Evolutionary conservation across 2,329 filamentous ascomycete species (phyloP).

Genomic region (Scedosporium apiospermum): DNA sequence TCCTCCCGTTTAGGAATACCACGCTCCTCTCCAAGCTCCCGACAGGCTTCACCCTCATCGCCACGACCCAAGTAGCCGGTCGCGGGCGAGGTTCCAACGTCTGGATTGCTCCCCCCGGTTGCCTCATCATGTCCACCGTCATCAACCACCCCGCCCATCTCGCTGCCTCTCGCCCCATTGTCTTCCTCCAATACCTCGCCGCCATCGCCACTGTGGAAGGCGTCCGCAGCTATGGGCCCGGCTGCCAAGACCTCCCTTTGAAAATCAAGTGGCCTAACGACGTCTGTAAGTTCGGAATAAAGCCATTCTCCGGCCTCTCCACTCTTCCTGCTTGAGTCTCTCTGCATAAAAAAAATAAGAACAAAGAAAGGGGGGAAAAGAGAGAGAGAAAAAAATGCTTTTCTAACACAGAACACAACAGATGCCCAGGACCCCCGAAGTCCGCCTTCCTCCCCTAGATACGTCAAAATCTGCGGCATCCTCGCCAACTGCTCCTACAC

Average conservation of each 20-base stretch:
- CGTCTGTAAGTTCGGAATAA: constrained; percentile 49
- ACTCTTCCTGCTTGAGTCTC: constrained; percentile 9
- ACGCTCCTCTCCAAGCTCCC: constrained; percentile 67
- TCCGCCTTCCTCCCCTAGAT: constrained; percentile 36
- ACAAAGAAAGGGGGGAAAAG: background rate
- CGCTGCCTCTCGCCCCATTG: constrained; percentile 63
- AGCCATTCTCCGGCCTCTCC: constrained; percentile 1
- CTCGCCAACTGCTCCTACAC: constrained; percentile 81
- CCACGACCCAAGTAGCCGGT: constrained; percentile 79
- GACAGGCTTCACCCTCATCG: constrained; percentile 77
- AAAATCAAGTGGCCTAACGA: constrained; percentile 98
- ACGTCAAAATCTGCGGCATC: constrained; percentile 89
- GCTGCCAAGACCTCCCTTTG: constrained; percentile 67
- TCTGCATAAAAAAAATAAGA: too few relatives aligned
- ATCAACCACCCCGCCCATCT: constrained; percentile 74
- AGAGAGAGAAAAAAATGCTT: background rate
- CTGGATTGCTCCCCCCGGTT: constrained; percentile 85
- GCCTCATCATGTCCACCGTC: constrained; percentile 78
- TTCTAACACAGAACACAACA: constrained; percentile 14
- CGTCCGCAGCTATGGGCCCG: constrained; percentile 67
- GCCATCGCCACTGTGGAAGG: constrained; percentile 81
- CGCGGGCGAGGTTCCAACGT: constrained; percentile 86
- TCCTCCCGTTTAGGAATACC: constrained; percentile 49
- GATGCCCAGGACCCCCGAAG: constrained; percentile 57
- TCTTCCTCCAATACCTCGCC: constrained; percentile 90